Conservation (phyloP, 768 basidiomycete genomes). For the Trametopsis cervina region DNA sequence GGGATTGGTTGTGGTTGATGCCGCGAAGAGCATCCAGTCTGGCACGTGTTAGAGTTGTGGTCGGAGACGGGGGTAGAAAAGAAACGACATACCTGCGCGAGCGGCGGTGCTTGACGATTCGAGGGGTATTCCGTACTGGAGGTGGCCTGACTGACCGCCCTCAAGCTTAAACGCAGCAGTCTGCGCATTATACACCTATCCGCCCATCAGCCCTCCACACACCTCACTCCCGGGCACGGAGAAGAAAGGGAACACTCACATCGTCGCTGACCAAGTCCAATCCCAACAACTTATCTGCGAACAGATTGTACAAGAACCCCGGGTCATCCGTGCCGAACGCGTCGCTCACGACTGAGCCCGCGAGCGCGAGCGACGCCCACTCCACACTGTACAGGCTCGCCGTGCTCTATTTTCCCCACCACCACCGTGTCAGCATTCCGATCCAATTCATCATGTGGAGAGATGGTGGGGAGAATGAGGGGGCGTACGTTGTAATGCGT, state of each 20-base stretch:
- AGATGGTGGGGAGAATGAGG: neutral
- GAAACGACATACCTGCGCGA: neutral
- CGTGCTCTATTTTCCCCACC: too few relatives aligned
- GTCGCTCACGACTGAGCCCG: neutral
- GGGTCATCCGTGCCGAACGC: neutral
- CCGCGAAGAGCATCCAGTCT: neutral
- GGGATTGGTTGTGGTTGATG: constrained; percentile 1
- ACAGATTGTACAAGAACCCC: neutral
- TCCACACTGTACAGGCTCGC: neutral
- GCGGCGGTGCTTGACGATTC: neutral
- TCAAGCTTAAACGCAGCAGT: neutral
- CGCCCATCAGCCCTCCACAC: too few relatives aligned
- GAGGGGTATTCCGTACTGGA: neutral
- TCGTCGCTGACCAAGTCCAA: neutral
- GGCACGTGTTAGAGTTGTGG: too few relatives aligned
- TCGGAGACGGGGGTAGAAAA: too few relatives aligned
- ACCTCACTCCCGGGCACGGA: too few relatives aligned
- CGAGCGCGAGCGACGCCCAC: neutral
- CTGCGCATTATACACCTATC: neutral
- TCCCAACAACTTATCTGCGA: neutral
- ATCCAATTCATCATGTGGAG: too few relatives aligned
- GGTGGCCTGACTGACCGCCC: neutral
- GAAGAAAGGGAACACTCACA: too few relatives aligned
- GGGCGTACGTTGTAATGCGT: constrained; percentile 20
- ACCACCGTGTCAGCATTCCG: too few relatives aligned